These are phyloP conservation scores for Microbotryum scabiosae DNA, from an alignment of 1,284 basidiomycete species.

Conservation along the genomic window DNA sequence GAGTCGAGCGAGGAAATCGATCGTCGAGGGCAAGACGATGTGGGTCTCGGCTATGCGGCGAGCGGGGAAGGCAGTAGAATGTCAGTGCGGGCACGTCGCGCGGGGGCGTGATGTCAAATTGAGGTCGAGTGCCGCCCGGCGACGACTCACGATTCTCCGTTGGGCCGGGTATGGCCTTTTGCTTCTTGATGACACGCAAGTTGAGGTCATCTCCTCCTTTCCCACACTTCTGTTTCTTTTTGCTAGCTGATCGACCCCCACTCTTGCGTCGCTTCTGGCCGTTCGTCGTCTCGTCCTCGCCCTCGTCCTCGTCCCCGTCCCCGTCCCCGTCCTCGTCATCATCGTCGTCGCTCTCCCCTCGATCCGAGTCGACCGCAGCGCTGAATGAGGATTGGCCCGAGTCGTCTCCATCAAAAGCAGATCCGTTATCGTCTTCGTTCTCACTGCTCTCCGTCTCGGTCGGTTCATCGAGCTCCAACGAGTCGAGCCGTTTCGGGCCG, in stretches of 20 bases:
- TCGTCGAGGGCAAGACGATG: conserved; percentile 33
- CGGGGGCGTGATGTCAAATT: background rate
- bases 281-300: conserved; percentile 1
- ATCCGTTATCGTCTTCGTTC: background rate
- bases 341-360: background rate
- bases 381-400: too few relatives aligned
- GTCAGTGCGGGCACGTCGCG: conserved; percentile 6
- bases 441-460: background rate
- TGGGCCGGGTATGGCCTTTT: conserved; percentile 18
- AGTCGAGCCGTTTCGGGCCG: background rate
- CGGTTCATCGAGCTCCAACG: background rate
- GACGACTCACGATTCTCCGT: conserved; percentile 16
- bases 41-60: conserved; percentile 19
- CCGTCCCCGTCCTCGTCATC: conserved; percentile 5
- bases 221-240: conserved; percentile 3
- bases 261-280: conserved; percentile 1
- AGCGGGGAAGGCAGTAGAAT: background rate
- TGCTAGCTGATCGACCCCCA: background rate
- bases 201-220: conserved; percentile 22
- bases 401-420: background rate
- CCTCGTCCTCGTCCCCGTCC: background rate
- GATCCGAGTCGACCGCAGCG: background rate
- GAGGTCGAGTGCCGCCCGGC: background rate
- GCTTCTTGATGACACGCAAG: conserved; percentile 12
- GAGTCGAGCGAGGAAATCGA: conserved; percentile 35